Evolutionary conservation across 129 eudicot genomes (phyloP), one percentile per base, ranked within the genome.

Genomic region (Arctium lappa): DNA sequence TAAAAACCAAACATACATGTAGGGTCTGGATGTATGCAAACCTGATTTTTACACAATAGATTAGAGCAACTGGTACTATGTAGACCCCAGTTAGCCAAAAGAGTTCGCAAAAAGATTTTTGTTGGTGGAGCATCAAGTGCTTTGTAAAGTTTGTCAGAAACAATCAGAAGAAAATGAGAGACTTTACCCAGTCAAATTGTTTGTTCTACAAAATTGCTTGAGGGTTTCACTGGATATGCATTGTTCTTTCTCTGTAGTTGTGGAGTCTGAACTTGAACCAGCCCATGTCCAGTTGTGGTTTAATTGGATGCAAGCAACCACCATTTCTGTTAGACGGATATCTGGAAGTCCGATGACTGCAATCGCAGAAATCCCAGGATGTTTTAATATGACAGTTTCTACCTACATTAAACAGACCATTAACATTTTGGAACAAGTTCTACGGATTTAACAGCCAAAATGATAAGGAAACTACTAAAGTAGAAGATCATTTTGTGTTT

Each of bases 281-380:
- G 73, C 33, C 99, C 99, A 95, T 48, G 70, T 88, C 99, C 99
- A 95, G 38, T 80, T 69, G 40, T 82, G 86, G 74, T 82, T 90
- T 5, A 88, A 32, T 66, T 75, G 87, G 83, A 95, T 72, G 81
- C 98, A 95, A 31, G 93, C 99, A 72, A 88, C 84, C 39, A 95
- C 97, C 89, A 86, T 91, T 88, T 95, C 99, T 36, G 92, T 85
- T 37, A 93, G 40, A 65, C 95, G 94, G 4, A 73, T 1, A 71
- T 93, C 92, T 6, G 98, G 95, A 72, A 95, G 84, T 63, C 99
- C 99, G 39, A 93, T 83, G 29, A 89, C 93, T 50, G 90, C 93
- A 50, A 68, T 44, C 1, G 77, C 65, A 5, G 85, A 81, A 65
- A 95, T 86, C 37, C 98, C 99, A n/a, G 97, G 94, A 89, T 95